phyloP scores from a whole-genome alignment of 2,329 filamentous ascomycete species.

The Xylariomycetidae sp. region DNA sequence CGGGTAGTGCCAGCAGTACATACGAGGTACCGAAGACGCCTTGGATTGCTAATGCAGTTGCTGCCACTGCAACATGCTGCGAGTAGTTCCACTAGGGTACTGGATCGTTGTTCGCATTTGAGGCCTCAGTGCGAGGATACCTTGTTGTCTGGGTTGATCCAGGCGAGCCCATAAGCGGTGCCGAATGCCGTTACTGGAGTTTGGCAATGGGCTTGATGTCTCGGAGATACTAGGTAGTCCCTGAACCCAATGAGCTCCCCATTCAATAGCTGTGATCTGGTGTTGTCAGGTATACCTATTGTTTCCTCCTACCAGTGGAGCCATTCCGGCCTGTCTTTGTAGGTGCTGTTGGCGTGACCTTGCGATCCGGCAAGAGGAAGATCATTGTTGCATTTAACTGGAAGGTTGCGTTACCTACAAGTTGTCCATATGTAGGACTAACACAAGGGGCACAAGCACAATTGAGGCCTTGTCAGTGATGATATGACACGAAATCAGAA shows the following conservation, averaged over 20 bases:
- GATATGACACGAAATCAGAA: conserved; percentile 4
- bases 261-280: too few species aligned
- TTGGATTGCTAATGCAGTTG: conserved; percentile 2
- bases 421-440: conserved; percentile 1
- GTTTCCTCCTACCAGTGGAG: too few species aligned
- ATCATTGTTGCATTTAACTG: too few species aligned
- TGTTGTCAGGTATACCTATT: too few species aligned
- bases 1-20: conserved; percentile 5
- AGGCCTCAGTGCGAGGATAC: not conserved
- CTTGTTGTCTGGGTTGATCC: not conserved
- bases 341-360: too few species aligned
- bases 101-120: not conserved
- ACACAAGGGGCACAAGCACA: conserved; percentile 2
- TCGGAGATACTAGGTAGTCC: too few species aligned
- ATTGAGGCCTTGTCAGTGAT: conserved; percentile 4
- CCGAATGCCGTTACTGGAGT: too few species aligned
- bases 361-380: too few species aligned
- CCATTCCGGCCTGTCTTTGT: too few species aligned
- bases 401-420: not conserved
- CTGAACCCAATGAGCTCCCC: too few species aligned
- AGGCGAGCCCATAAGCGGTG: too few species aligned
- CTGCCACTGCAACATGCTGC: conserved; percentile 4
- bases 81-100: not conserved
- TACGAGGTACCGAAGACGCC: conserved; percentile 1
- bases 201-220: too few species aligned